Evolutionary conservation across 2,329 filamentous ascomycete genomes (phyloP), one percentile per base, ranked within the genome.

Genomic region (Fusarium humuli): DNA sequence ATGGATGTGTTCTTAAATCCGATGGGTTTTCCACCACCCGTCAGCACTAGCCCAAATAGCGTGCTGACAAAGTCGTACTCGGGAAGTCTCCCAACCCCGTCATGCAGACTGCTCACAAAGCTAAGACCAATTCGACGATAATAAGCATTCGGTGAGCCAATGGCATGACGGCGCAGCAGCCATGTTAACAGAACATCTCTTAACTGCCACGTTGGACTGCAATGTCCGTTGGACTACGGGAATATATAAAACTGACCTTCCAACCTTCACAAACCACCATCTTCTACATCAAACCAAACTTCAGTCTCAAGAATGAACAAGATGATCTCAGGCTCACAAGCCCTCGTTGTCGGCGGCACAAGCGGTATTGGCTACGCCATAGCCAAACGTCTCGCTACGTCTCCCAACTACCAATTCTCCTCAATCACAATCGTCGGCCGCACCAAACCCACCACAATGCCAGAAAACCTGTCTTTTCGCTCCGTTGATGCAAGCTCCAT

Each of bases 301-400:
- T 29, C 29, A n/a, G 18, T n/a, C 10, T 37, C 3, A n/a, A 37
- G 10, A 2, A 37, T 37, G 34, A 37, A 37, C 34, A 37, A 37
- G 34, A 37, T 37, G 34, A n/a, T 37, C 10, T 37, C 18, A 12
- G 34, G 34, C 6, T 37, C 34, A n/a, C 34, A 37, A n/a, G 34
- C 34, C 2, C 69, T 80, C 10, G 75, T 81, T 11, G 74, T 80
- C 2, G 79, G 79, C 52, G 80, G 79, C 20, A 81, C 79, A 50
- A 71, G 74, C 55, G 77, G 78, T 59, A 76, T 80, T 7, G 79
- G 79, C 61, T 78, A 79, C 59, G 80, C 75, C 52, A 80, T 81
- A 47, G 79, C 79, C 61, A 76, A 75, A 63, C 78, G 76, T 37
- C 30, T 80, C 48, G 79, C 79, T 5, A 37, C 34, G 12, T 37